Conservation (phyloP, 176 grass and related monocot species). For the Oryza australiensis region DNA sequence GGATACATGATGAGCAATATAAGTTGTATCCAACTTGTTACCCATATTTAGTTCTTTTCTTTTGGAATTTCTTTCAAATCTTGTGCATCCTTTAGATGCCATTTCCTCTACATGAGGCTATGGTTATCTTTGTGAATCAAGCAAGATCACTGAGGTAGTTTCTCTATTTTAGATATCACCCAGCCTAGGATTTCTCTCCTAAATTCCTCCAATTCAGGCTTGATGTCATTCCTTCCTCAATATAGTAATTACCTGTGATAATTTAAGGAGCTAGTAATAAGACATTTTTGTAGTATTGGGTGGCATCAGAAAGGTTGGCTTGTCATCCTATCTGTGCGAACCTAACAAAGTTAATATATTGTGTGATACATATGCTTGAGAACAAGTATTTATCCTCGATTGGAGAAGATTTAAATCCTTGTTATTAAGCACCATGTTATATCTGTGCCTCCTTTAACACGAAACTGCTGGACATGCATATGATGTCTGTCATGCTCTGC, state of each 20-base stretch:
- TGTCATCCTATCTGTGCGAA: background rate
- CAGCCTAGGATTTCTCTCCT: background rate
- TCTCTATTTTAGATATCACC: background rate
- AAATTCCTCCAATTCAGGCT: background rate
- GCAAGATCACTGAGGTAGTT: background rate
- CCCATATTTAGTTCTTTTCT: background rate
- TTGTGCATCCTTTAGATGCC: background rate
- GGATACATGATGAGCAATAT: background rate
- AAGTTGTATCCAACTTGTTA: background rate
- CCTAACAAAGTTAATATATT: background rate
- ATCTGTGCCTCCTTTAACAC: background rate
- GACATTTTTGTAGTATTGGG: background rate
- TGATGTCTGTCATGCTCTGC: background rate
- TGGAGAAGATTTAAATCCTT: constrained; percentile 13
- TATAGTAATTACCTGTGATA: background rate
- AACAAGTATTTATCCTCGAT: background rate
- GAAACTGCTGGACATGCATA: background rate
- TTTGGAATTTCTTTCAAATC: background rate
- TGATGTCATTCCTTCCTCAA: no score
- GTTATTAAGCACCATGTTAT: background rate
- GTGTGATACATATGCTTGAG: background rate
- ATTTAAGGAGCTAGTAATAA: constrained; percentile 6
- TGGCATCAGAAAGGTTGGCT: background rate
- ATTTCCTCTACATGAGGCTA: background rate
- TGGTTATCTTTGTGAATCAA: background rate